Conservation (phyloP, 2,329 filamentous ascomycete species). For the Botrytis paeoniae region DNA sequence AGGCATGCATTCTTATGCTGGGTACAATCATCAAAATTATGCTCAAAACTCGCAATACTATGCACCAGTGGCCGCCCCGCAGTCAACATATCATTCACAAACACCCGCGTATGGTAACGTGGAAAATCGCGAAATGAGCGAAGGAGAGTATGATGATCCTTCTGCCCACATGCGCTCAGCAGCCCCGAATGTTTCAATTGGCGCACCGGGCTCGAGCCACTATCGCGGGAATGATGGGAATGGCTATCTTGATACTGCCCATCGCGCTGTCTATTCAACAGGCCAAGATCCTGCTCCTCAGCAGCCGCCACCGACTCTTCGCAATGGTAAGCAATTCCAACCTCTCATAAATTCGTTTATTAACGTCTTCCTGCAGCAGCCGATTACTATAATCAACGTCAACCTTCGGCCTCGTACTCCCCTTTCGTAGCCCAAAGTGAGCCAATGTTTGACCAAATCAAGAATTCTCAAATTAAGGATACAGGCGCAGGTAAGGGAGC, state of each 20-base stretch:
- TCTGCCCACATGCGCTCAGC: constrained; percentile 13
- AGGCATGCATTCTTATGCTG: constrained; percentile 28
- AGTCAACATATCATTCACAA: constrained; percentile 15
- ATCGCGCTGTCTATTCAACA: constrained; percentile 28
- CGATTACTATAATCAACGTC: constrained; percentile 27
- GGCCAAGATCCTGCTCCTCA: constrained; percentile 27
- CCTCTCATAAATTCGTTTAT: not conserved
- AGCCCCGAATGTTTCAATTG: constrained; percentile 20
- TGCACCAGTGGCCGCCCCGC: constrained; percentile 13
- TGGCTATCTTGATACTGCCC: constrained; percentile 29
- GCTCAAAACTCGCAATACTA: constrained; percentile 25
- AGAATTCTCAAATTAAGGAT: constrained; percentile 9
- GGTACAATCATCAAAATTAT: constrained; percentile 27
- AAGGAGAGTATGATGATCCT: constrained; percentile 59
- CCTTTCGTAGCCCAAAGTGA: constrained; percentile 28
- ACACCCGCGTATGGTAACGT: constrained; percentile 27
- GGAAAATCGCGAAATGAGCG: constrained; percentile 77
- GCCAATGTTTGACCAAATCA: constrained; percentile 21
- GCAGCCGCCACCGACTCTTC: constrained; percentile 19
- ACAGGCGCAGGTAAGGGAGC: not conserved
- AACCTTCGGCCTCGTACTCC: constrained; percentile 33
- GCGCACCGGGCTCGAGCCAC: constrained; percentile 25
- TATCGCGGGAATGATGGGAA: constrained; percentile 36
- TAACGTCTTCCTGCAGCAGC: constrained; percentile 4
- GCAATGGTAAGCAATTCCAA: constrained; percentile 26